A percentile compares a stretch with the other conserved stretches of the same genome.
These are phyloP conservation scores for Chalaropsis thielavioides DNA, from an alignment of 2,329 filamentous ascomycete species.

Conservation along the genomic window DNA sequence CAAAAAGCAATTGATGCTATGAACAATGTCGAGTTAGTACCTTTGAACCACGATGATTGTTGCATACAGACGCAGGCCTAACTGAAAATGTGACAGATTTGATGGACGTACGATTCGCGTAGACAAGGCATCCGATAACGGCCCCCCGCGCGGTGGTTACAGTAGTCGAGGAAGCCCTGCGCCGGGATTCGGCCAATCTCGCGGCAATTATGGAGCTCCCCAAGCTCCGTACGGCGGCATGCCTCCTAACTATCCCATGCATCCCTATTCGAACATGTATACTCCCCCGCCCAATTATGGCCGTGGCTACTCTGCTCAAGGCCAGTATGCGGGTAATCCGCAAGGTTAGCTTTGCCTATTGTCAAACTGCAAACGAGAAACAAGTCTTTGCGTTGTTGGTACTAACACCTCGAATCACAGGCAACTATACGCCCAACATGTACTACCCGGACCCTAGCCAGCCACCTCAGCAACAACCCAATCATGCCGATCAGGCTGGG, in stretches of 20 bases:
- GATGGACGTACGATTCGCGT: conserved; percentile 90
- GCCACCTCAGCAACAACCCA: conserved; percentile 27
- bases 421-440: conserved; percentile 13
- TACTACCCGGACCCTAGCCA: conserved; percentile 33
- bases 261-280: conserved; percentile 27
- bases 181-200: conserved; percentile 30
- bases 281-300: conserved; percentile 26
- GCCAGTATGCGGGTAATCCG: conserved; percentile 26
- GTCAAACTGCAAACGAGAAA: neutral
- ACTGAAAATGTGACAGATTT: conserved; percentile 44
- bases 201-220: conserved; percentile 30
- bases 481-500: conserved; percentile 23
- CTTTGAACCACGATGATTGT: neutral
- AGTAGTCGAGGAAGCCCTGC: conserved; percentile 29
- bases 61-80: conserved; percentile 4
- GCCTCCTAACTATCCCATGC: conserved; percentile 12
- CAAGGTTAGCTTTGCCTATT: conserved; percentile 27
- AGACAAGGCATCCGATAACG: conserved; percentile 81
- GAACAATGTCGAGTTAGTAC: conserved; percentile 77
- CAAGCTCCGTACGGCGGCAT: conserved; percentile 26
- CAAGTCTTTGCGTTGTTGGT: neutral
- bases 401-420: neutral
- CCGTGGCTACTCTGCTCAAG: conserved; percentile 28
- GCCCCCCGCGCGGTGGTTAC: conserved; percentile 35
- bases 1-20: conserved; percentile 61